Base-by-base conservation (phyloP, 129 eudicot genomes). In the Deinandra increscens region DNA sequence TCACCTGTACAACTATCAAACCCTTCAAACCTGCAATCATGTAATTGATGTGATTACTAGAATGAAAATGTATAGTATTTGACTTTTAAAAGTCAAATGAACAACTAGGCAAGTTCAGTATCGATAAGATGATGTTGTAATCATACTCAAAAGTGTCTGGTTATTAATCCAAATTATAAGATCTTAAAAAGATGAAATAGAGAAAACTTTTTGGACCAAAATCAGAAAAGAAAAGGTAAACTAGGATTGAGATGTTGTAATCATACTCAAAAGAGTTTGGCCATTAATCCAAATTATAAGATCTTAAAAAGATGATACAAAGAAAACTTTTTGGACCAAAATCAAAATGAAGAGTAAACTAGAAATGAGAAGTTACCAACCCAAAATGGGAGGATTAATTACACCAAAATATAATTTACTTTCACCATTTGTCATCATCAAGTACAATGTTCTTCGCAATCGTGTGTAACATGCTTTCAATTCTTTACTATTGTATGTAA, bases 11-110 rank as follows among this genome's bases (percentile, higher is more conserved):
- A 31, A 81, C 17, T 63, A 82, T 80, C 70, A 89, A 46, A 41
- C 81, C 73, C 89, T 86, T 84, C 88, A 89, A 54, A 76, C 96
- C 98, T 93, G 89, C 36, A 81, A 76, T 59, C 78, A 68, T 9
- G 44, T 64, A 33, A 22, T 5, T 43, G 15, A 45, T 13, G 42
- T 69, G 63, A 74, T 26, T 39, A 37, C 55, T 20, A 11, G 15
- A 15, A 66, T 61, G 20, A 39, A 22, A 69, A 66, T 44, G 55
- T 22, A 8, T 58, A 26, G 23, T 44, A 22, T 73, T 50, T 74
- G 78, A 64, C 48, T 61, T 45, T 44, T 59, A 9, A 34, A 45
- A 71, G 75, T 58, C 58, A 59, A 59, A 58, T 31, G 17, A 44
- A 31, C 17, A 59, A 4, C 38, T 72, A 5, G 31, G 46, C 22